Percentiles rank a stretch among this genome's conserved stretches.
phyloP scores from a whole-genome alignment of 768 basidiomycete species.

The Lactarius trivialis region DNA sequence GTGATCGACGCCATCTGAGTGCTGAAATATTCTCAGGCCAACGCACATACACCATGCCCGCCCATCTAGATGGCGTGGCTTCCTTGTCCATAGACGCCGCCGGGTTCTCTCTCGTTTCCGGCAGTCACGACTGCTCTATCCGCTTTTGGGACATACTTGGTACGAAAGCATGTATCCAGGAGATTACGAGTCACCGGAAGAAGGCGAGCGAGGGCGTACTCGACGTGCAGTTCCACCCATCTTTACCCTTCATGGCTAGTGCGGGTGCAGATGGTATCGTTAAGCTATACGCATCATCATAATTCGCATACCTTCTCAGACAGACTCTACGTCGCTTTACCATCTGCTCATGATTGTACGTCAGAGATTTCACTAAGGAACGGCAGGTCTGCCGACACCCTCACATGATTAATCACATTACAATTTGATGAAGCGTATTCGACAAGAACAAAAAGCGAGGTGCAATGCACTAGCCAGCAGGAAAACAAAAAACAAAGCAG shows the following conservation, averaged over 20 bases:
- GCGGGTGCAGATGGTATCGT: conserved; percentile 95
- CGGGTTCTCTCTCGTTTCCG: conserved; percentile 82
- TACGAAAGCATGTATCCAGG: conserved; percentile 77
- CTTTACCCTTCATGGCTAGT: conserved; percentile 82
- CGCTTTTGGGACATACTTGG: conserved; percentile 93
- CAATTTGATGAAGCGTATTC: not conserved
- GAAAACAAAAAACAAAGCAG: not conserved
- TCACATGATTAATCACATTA: not conserved
- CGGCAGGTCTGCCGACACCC: not conserved
- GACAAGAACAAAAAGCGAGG: not conserved
- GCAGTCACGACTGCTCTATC: conserved; percentile 88
- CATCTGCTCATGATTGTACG: conserved; percentile 17
- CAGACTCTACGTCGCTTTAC: conserved; percentile 13
- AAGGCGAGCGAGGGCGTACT: conserved; percentile 89
- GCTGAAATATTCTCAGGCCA: conserved; percentile 42
- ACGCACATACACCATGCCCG: conserved; percentile 85
- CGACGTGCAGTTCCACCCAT: conserved; percentile 78
- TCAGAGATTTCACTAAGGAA: conserved; percentile 1
- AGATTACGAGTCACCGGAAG: conserved; percentile 81
- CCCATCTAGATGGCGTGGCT: conserved; percentile 88
- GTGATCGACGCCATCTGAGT: not conserved
- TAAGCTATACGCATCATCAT: conserved; percentile 85
- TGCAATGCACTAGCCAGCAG: not conserved
- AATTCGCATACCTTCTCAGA: conserved; percentile 26
- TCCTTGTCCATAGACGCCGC: conserved; percentile 84